Percentiles rank a stretch among this genome's conserved stretches.
phyloP scores from a whole-genome alignment of 1,284 basidiomycete species.

The Gymnopus androsaceus region DNA sequence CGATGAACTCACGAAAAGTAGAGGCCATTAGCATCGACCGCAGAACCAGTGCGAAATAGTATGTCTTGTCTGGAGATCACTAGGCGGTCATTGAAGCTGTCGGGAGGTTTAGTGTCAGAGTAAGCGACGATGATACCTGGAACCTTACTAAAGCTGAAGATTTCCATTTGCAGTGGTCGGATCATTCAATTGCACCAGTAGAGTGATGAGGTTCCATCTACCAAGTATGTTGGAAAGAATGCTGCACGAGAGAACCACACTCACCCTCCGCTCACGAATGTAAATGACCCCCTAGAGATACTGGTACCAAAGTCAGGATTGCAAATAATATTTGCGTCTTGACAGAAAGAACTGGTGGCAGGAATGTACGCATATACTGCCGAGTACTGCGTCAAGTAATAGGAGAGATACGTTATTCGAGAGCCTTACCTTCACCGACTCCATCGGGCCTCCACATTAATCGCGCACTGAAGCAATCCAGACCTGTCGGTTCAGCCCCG shows the following conservation, averaged over 20 bases:
- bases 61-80: conserved; percentile 53
- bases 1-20: conserved; percentile 61
- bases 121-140: not conserved
- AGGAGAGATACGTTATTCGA: conserved; percentile 1
- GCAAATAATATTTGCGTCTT: conserved; percentile 58
- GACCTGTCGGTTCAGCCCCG: conserved; percentile 58
- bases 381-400: conserved; percentile 3
- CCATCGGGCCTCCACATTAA: conserved; percentile 73
- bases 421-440: conserved; percentile 61
- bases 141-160: conserved; percentile 53
- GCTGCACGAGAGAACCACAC: conserved; percentile 20
- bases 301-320: conserved; percentile 71
- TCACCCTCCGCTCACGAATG: conserved; percentile 60
- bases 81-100: conserved; percentile 57
- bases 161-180: conserved; percentile 61
- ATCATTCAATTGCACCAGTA: conserved; percentile 61
- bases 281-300: conserved; percentile 71
- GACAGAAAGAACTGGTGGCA: conserved; percentile 57
- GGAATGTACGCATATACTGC: conserved; percentile 68
- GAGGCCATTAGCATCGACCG: conserved; percentile 57
- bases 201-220: conserved; percentile 60
- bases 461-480: conserved; percentile 67
- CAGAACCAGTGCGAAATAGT: conserved; percentile 49
- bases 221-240: conserved; percentile 5
- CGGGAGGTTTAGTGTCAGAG: conserved; percentile 6